A percentile compares a stretch with the other conserved stretches of the same genome.
Evolutionary conservation across 2,329 filamentous ascomycete genomes (phyloP).

Genomic region (Aureobasidium sp.): DNA sequence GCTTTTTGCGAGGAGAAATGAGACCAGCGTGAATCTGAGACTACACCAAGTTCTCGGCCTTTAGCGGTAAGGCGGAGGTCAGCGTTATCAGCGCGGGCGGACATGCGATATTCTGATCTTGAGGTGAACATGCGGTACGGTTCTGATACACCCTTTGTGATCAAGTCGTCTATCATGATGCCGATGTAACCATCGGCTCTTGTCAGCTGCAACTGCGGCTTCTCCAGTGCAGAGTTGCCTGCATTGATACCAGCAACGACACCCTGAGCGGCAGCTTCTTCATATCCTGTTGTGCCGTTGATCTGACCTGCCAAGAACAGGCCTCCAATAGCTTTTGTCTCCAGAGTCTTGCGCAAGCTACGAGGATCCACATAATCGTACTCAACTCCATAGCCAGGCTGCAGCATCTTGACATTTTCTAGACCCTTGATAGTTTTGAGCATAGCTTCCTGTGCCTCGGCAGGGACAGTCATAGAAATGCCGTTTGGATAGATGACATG

Average conservation of each 20-base stretch:
- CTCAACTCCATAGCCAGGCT: slow-evolving; percentile 93
- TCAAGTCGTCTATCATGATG: slow-evolving; percentile 96
- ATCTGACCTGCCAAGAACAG: slow-evolving; percentile 94
- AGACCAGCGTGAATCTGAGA: slow-evolving; percentile 72
- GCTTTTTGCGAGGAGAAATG: slow-evolving; percentile 57
- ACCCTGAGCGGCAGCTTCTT: slow-evolving; percentile 92
- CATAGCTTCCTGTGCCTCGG: slow-evolving; percentile 75
- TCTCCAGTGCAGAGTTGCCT: slow-evolving; percentile 65
- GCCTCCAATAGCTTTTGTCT: slow-evolving; percentile 85
- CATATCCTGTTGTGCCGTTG: slow-evolving; percentile 96
- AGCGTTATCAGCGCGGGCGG: slow-evolving; percentile 85
- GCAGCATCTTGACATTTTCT: slow-evolving; percentile 83
- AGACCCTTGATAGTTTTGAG: slow-evolving; percentile 83
- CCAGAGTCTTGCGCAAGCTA: slow-evolving; percentile 76
- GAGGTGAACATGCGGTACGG: slow-evolving; percentile 98
- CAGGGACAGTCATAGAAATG: slow-evolving; percentile 92
- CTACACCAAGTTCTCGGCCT: slow-evolving; percentile 68
- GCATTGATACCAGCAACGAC: slow-evolving; percentile 91
- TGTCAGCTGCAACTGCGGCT: slow-evolving; percentile 60
- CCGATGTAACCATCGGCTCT: slow-evolving; percentile 92
- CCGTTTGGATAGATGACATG: slow-evolving; percentile 93
- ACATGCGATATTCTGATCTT: slow-evolving; percentile 91
- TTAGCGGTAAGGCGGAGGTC: slow-evolving; percentile 76
- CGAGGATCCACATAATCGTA: slow-evolving; percentile 98
- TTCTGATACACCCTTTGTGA: slow-evolving; percentile 93